Conservation (phyloP, 2,329 filamentous ascomycete genomes). For the Penicillium sp. region DNA sequence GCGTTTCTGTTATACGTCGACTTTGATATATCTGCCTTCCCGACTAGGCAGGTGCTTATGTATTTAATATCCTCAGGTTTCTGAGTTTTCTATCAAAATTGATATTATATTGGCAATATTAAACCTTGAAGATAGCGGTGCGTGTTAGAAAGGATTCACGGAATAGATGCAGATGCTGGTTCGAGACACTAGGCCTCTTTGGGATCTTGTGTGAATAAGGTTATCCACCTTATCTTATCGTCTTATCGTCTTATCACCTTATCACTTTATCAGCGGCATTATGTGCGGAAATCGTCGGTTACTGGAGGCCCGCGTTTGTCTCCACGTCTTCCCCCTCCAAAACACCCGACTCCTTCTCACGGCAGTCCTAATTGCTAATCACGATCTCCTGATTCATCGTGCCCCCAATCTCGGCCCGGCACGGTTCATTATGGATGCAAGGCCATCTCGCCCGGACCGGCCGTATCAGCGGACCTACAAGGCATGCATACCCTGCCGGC, state of each 20-base stretch:
- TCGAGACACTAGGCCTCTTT: no score
- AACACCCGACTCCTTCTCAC: neutral
- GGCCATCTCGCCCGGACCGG: constrained; percentile 32
- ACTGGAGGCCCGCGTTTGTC: neutral
- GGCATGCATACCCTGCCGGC: constrained; percentile 54
- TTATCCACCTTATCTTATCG: neutral
- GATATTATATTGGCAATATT: no score
- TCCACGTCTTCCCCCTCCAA: constrained; percentile 2
- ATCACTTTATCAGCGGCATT: neutral
- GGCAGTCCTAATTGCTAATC: neutral
- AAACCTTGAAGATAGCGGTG: no score
- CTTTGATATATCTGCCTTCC: neutral
- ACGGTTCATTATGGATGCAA: constrained; percentile 25
- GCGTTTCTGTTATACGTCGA: neutral
- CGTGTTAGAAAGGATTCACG: no score
- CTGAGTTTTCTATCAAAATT: neutral
- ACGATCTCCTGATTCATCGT: constrained; percentile 9
- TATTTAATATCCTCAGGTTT: neutral
- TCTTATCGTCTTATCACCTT: neutral
- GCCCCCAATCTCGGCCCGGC: constrained; percentile 1
- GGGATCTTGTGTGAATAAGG: neutral
- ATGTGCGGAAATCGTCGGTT: constrained; percentile 2
- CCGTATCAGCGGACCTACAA: constrained; percentile 55
- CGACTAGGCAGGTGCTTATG: neutral
- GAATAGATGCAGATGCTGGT: no score